Conservation (phyloP, 139 green algal genomes). For the Diplosphaera chodatii region DNA sequence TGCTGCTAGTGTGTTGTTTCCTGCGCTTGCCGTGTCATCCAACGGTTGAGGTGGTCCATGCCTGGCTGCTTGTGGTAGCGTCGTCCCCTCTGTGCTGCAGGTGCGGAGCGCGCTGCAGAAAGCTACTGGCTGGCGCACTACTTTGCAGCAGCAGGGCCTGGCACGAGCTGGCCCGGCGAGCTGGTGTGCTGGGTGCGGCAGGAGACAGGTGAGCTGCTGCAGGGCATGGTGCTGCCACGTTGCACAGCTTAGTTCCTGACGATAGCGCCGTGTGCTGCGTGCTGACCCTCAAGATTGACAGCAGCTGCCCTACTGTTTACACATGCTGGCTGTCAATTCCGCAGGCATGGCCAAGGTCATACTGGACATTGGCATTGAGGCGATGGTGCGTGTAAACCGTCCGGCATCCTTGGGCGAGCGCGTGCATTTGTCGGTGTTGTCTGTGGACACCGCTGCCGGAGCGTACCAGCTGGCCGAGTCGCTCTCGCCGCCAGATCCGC, state of each 20-base stretch:
- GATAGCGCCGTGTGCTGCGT: too few species aligned
- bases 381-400: constrained; percentile 27
- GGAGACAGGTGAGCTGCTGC: constrained; percentile 26
- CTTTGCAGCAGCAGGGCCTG: constrained; percentile 24
- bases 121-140: constrained; percentile 61
- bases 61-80: too few species aligned
- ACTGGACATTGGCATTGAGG: constrained; percentile 62
- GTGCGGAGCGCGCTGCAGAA: constrained; percentile 42
- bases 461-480: background rate
- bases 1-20: too few species aligned
- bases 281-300: too few species aligned
- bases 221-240: too few species aligned
- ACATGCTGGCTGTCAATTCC: too few species aligned
- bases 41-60: too few species aligned
- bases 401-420: constrained; percentile 37
- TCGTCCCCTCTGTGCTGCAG: too few species aligned
- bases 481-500: too few species aligned
- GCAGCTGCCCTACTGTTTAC: too few species aligned
- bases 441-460: background rate
- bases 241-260: too few species aligned
- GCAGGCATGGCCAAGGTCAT: constrained; percentile 49
- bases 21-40: too few species aligned
- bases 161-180: constrained; percentile 25
- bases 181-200: constrained; percentile 60
- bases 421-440: constrained; percentile 14